phyloP scores from a whole-genome alignment of 768 basidiomycete genomes.

The Harrya chromipes region DNA sequence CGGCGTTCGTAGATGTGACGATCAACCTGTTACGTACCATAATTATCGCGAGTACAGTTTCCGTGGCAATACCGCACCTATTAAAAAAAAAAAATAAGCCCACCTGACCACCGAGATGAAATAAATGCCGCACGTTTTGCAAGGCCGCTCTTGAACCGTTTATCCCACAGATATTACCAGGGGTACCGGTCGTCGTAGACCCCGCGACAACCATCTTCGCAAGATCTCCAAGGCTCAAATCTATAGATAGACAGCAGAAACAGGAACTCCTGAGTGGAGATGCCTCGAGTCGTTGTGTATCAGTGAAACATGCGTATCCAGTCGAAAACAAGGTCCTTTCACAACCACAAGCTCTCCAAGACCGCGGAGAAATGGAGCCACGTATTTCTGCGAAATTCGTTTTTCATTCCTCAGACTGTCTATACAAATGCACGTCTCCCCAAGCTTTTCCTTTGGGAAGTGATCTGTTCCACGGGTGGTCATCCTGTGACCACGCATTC shows the following conservation, averaged over 20 bases:
- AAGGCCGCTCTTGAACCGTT: background rate
- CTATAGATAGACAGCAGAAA: slow-evolving; percentile 31
- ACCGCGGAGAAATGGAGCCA: slow-evolving; percentile 24
- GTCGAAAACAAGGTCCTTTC: slow-evolving; percentile 8
- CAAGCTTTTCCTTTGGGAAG: slow-evolving; percentile 33
- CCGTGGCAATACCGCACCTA: slow-evolving; percentile 8
- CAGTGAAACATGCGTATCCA: slow-evolving; percentile 24
- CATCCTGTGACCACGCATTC: slow-evolving; percentile 2
- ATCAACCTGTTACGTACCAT: slow-evolving; percentile 23
- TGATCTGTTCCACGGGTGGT: slow-evolving; percentile 25
- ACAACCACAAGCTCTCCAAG: slow-evolving; percentile 4
- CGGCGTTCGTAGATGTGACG: slow-evolving; percentile 23
- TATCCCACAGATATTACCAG: slow-evolving; percentile 12
- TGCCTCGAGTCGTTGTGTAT: slow-evolving; percentile 20
- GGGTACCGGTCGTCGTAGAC: slow-evolving; percentile 6
- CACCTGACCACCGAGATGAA: slow-evolving; percentile 12
- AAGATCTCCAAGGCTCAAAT: slow-evolving; percentile 18
- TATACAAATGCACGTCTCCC: slow-evolving; percentile 29
- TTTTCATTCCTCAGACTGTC: slow-evolving; percentile 13
- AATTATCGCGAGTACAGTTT: slow-evolving; percentile 17
- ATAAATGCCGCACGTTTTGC: too few relatives aligned
- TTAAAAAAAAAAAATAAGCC: slow-evolving; percentile 4
- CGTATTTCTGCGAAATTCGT: slow-evolving; percentile 3
- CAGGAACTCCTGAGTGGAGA: slow-evolving; percentile 24
- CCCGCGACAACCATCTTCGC: slow-evolving; percentile 15